Conservation (phyloP, 805 yeast genomes). For the Torulaspora microellipsoides region DNA sequence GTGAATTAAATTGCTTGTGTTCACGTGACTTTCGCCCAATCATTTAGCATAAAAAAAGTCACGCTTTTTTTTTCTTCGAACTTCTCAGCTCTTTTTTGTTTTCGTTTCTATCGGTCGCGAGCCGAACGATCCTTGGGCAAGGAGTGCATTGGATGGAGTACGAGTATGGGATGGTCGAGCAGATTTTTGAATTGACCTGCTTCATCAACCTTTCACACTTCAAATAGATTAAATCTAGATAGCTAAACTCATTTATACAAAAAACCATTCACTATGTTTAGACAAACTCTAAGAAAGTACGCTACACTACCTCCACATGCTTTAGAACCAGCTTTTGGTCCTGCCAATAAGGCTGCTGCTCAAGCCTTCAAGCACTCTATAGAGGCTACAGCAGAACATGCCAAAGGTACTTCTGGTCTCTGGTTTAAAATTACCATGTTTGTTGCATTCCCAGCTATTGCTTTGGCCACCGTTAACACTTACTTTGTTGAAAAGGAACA, state of each 20-base stretch:
- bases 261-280: constrained; percentile 38
- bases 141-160: too few species aligned
- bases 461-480: constrained; percentile 73
- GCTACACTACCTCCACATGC: constrained; percentile 41
- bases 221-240: too few species aligned
- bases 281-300: constrained; percentile 38
- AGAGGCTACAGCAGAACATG: constrained; percentile 73
- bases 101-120: constrained; percentile 3
- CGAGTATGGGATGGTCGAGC: too few species aligned
- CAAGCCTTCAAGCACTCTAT: constrained; percentile 58
- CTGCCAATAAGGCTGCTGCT: constrained; percentile 53
- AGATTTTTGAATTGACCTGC: neutral
- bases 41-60: constrained; percentile 2
- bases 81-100: too few species aligned
- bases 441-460: constrained; percentile 79
- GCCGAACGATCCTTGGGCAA: too few species aligned
- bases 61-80: too few species aligned
- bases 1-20: neutral
- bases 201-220: neutral
- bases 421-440: constrained; percentile 84
- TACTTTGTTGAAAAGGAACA: constrained; percentile 80
- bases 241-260: neutral
- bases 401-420: constrained; percentile 62
- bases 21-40: constrained; percentile 14
- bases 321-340: constrained; percentile 44